A percentile compares a stretch with the other conserved stretches of the same genome.
Conservation (phyloP, 192 early-diverging fungal species). For the Backusella circina region DNA sequence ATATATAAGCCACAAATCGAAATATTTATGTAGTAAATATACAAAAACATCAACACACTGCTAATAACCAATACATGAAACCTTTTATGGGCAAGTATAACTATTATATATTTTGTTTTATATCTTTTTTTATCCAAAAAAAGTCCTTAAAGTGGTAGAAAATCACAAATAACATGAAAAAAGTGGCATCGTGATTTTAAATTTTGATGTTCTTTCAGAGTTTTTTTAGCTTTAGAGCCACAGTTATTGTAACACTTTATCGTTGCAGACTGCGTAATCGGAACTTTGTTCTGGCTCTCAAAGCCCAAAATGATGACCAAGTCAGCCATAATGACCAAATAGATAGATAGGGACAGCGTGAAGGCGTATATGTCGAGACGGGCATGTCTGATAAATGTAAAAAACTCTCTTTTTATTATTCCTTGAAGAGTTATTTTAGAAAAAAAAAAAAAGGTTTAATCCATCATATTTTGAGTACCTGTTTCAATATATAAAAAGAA, state of each 20-base stretch:
- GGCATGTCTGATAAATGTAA: constrained; percentile 1
- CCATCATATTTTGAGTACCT: background rate
- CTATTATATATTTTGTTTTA: background rate
- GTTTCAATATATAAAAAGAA: background rate
- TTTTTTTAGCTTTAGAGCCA: background rate
- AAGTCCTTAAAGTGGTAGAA: background rate
- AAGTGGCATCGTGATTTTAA: background rate
- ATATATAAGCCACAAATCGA: background rate
- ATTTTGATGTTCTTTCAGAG: background rate
- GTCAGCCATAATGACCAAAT: background rate
- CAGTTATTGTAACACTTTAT: background rate
- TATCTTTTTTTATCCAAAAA: background rate
- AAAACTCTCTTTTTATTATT: background rate
- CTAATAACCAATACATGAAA: background rate
- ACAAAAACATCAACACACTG: background rate
- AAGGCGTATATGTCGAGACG: background rate
- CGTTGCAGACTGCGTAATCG: background rate
- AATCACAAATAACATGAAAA: background rate
- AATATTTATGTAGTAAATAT: background rate
- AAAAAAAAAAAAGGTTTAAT: background rate
- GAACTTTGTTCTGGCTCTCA: background rate
- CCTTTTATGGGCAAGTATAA: background rate
- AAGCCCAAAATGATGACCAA: background rate
- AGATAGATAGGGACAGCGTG: background rate
- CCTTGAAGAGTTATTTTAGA: background rate